Percentiles rank a stretch among this genome's conserved stretches.
Conservation (phyloP, 2,329 filamentous ascomycete genomes). For the Xylariales sp. region DNA sequence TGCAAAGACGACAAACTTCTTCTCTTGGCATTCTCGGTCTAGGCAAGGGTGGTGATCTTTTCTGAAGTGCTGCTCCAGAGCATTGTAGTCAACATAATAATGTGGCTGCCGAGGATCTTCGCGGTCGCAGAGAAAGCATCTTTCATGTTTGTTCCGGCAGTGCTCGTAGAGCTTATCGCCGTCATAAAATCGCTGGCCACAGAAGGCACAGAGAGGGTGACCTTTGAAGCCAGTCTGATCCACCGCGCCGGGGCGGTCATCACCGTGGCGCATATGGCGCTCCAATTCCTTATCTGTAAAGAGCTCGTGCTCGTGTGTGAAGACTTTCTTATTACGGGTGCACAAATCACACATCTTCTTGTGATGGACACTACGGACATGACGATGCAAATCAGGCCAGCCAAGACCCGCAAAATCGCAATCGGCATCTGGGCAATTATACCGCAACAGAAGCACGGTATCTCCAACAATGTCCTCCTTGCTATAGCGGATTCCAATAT, state of each 20-base stretch:
- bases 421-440: conserved; percentile 84
- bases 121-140: conserved; percentile 90
- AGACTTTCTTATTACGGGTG: conserved; percentile 92
- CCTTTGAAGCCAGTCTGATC: conserved; percentile 96
- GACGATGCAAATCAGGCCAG: conserved; percentile 73
- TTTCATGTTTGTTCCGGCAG: conserved; percentile 89
- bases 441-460: conserved; percentile 79
- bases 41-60: conserved; percentile 82
- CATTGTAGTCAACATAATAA: conserved; percentile 87
- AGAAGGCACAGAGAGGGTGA: conserved; percentile 92
- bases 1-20: conserved; percentile 96
- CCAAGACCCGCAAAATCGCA: conserved; percentile 70
- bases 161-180: conserved; percentile 93
- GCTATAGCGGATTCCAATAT: conserved; percentile 88
- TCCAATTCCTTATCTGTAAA: conserved; percentile 78
- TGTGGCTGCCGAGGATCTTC: conserved; percentile 67
- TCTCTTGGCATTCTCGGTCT: conserved; percentile 85
- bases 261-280: conserved; percentile 84
- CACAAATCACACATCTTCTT: conserved; percentile 55
- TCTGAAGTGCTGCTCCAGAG: conserved; percentile 80
- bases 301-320: conserved; percentile 94
- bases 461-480: conserved; percentile 87
- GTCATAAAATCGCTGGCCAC: conserved; percentile 86
- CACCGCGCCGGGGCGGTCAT: conserved; percentile 82
- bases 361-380: conserved; percentile 77